Evolutionary conservation across 1,284 basidiomycete genomes (phyloP).

Genomic region (Ustilago trichophora): DNA sequence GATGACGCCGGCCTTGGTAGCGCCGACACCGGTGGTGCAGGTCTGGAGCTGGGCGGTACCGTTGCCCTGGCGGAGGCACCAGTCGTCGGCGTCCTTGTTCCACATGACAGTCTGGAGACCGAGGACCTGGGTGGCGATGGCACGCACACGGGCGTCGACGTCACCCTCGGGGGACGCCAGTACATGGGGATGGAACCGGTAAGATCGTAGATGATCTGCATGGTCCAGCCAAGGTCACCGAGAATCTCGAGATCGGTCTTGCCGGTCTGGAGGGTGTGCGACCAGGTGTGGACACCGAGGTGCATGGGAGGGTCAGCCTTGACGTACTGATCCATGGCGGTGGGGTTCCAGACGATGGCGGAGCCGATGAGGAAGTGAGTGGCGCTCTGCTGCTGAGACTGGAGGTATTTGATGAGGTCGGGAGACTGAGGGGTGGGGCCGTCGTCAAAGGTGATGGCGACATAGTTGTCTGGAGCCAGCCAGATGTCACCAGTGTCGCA

Average conservation of each 20-base stretch:
- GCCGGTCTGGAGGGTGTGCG: conserved; percentile 74
- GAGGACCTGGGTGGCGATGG: conserved; percentile 58
- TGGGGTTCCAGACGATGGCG: conserved; percentile 74
- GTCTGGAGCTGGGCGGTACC: conserved; percentile 52
- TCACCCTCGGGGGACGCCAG: conserved; percentile 61
- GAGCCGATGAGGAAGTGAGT: conserved; percentile 86
- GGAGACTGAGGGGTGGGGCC: conserved; percentile 72
- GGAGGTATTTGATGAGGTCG: conserved; percentile 72
- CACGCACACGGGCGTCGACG: conserved; percentile 60
- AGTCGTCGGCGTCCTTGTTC: conserved; percentile 61
- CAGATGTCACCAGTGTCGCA: conserved; percentile 56
- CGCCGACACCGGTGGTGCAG: conserved; percentile 42
- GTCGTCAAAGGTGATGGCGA: conserved; percentile 72
- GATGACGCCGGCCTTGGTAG: conserved; percentile 35
- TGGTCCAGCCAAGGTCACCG: conserved; percentile 83
- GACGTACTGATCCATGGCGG: conserved; percentile 71
- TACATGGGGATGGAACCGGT: conserved; percentile 70
- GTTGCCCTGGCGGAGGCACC: conserved; percentile 56
- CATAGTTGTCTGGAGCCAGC: conserved; percentile 51
- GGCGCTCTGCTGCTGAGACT: conserved; percentile 71
- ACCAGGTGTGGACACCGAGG: conserved; percentile 72
- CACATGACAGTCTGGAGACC: conserved; percentile 61
- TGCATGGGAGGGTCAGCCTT: conserved; percentile 71
- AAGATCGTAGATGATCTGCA: conserved; percentile 81
- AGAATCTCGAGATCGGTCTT: conserved; percentile 76